phyloP scores from a whole-genome alignment of 352 stramenopile genomes.

The Aphanomyces stellatus region DNA sequence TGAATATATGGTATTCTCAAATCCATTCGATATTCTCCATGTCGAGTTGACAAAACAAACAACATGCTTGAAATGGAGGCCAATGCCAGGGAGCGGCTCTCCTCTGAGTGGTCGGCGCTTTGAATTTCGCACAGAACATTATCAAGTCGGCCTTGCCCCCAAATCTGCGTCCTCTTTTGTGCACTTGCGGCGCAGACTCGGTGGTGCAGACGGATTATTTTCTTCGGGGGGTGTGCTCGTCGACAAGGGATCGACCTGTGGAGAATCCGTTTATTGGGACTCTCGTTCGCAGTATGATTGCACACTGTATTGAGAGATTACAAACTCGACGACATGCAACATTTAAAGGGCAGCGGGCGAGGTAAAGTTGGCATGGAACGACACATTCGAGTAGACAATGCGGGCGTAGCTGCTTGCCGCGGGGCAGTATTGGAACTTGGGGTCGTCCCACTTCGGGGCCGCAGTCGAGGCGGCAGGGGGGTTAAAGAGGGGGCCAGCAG shows the following conservation, averaged over 20 bases:
- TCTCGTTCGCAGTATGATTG: neutral
- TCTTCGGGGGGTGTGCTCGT: neutral
- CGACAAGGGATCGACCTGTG: neutral
- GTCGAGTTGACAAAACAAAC: too few relatives aligned
- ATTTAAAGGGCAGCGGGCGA: neutral
- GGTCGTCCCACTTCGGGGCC: neutral
- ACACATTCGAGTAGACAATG: neutral
- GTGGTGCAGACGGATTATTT: neutral
- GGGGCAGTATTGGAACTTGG: neutral
- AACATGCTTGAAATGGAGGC: too few relatives aligned
- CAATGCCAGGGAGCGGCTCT: too few relatives aligned
- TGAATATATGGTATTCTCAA: too few relatives aligned
- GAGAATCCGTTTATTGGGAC: neutral
- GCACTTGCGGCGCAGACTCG: too few relatives aligned
- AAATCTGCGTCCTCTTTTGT: too few relatives aligned
- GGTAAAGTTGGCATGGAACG: neutral
- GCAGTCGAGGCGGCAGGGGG: neutral
- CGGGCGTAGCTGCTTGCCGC: neutral
- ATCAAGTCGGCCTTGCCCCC: too few relatives aligned
- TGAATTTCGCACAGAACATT: too few relatives aligned
- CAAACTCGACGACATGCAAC: neutral
- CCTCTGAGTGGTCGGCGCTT: too few relatives aligned
- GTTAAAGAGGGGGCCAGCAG: slow-evolving; percentile 18
- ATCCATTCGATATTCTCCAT: too few relatives aligned
- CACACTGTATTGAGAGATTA: neutral